Evolutionary conservation across 2,329 filamentous ascomycete genomes (phyloP).

Genomic region (Lasiodiplodia hormozganensis): DNA sequence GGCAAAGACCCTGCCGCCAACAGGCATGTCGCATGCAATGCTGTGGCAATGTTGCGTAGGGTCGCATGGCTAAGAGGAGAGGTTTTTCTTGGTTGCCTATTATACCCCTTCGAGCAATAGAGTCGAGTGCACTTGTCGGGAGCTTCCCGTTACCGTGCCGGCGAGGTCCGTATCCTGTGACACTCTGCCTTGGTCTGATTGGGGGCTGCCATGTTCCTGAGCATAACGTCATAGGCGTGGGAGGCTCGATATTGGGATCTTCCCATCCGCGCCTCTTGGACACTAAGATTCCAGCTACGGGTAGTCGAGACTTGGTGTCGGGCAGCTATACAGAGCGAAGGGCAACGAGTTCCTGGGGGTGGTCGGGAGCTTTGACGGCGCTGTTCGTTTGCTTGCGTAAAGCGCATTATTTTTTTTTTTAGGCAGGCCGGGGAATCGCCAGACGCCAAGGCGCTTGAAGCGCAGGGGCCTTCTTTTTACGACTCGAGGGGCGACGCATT

Average conservation of each 20-base stretch:
- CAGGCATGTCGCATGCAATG: background rate
- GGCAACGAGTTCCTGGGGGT: constrained; percentile 6
- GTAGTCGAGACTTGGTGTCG: constrained; percentile 12
- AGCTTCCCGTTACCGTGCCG: background rate
- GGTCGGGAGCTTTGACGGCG: constrained; percentile 11
- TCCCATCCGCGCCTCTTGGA: constrained; percentile 8
- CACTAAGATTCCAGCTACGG: constrained; percentile 4
- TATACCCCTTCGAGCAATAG: constrained; percentile 22
- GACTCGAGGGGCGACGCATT: constrained; percentile 1
- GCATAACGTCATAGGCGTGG: constrained; percentile 14
- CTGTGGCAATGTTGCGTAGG: background rate
- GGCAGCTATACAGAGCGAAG: constrained; percentile 10
- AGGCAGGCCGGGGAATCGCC: constrained; percentile 2
- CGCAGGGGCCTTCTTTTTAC: background rate
- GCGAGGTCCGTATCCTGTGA: background rate
- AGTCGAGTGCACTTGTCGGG: constrained; percentile 1
- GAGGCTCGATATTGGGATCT: constrained; percentile 22
- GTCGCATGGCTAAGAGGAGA: background rate
- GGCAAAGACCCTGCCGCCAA: constrained; percentile 13
- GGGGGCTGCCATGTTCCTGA: constrained; percentile 7
- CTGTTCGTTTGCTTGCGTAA: background rate
- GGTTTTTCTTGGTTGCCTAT: constrained; percentile 1
- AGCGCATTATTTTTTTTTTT: constrained; percentile 12
- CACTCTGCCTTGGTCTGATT: constrained; percentile 6
- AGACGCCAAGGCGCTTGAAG: background rate